Conservation (phyloP, 345 rosid genomes). For the Turritis glabra region DNA sequence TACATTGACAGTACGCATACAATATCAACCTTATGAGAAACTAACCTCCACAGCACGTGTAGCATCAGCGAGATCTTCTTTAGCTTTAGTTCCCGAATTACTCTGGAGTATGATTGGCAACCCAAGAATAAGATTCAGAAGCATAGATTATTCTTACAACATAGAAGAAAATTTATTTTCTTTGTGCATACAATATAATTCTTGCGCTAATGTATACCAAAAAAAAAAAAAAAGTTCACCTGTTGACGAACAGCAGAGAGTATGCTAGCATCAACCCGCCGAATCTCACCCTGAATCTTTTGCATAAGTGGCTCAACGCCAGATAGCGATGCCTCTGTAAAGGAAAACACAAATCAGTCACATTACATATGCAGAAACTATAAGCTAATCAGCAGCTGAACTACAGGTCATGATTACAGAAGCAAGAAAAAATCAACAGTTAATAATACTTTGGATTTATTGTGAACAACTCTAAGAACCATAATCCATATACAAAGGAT, state of each 20-base stretch:
- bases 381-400: slow-evolving; percentile 14
- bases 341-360: slow-evolving; percentile 21
- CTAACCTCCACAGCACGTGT: slow-evolving; percentile 96
- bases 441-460: neutral
- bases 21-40: slow-evolving; percentile 18
- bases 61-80: slow-evolving; percentile 99
- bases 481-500: neutral
- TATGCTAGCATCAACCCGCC: slow-evolving; percentile 92
- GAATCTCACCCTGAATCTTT: slow-evolving; percentile 90
- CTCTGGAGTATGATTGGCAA: slow-evolving; percentile 56
- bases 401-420: neutral
- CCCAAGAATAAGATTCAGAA: slow-evolving; percentile 1
- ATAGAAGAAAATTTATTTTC: neutral
- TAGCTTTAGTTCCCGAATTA: slow-evolving; percentile 94
- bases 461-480: slow-evolving; percentile 7
- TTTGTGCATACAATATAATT: neutral
- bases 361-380: neutral
- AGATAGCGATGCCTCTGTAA: slow-evolving; percentile 90
- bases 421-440: slow-evolving; percentile 1
- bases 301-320: slow-evolving; percentile 99
- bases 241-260: slow-evolving; percentile 97
- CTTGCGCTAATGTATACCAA: slow-evolving; percentile 4
- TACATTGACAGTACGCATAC: neutral
- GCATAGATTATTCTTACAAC: neutral
- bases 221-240: slow-evolving; percentile 43